Evolutionary conservation across 2,329 filamentous ascomycete genomes (phyloP).

Genomic region (Chaetomium globosum): DNA sequence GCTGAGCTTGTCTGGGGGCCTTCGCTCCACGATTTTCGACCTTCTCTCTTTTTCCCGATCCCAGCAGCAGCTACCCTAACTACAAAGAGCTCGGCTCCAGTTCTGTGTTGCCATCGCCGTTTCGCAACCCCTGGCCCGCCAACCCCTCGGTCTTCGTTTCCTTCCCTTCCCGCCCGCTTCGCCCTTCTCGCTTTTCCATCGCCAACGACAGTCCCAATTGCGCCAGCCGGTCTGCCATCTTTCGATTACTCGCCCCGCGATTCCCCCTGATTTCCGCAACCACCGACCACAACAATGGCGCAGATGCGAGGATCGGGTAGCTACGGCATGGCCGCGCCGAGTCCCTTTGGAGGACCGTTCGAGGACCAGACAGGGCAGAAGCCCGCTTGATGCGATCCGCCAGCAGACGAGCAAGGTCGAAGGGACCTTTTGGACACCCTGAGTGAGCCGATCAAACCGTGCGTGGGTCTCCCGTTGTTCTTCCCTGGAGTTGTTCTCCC

Average conservation of each 20-base stretch:
- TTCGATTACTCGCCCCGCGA: slow-evolving; percentile 5
- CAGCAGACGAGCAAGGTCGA: slow-evolving; percentile 98
- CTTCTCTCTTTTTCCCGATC: slow-evolving; percentile 1
- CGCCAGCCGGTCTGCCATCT: slow-evolving; percentile 31
- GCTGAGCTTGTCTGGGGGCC: slow-evolving; percentile 23
- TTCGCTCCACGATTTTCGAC: background rate
- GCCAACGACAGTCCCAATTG: slow-evolving; percentile 11
- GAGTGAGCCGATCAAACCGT: slow-evolving; percentile 94
- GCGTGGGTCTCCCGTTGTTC: slow-evolving; percentile 45
- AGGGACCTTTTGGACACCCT: slow-evolving; percentile 83
- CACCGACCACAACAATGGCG: slow-evolving; percentile 43
- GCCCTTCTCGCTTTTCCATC: slow-evolving; percentile 5
- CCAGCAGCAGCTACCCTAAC: background rate
- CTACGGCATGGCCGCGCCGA: slow-evolving; percentile 76
- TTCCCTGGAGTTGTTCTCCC: background rate
- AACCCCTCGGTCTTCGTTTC: slow-evolving; percentile 11
- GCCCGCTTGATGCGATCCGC: slow-evolving; percentile 83
- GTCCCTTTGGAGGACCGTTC: slow-evolving; percentile 66
- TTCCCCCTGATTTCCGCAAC: slow-evolving; percentile 5
- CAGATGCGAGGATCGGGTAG: slow-evolving; percentile 68
- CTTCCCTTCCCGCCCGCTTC: background rate
- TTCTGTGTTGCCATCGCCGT: slow-evolving; percentile 8
- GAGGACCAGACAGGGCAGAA: slow-evolving; percentile 67
- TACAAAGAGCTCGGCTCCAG: background rate
- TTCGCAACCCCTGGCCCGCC: slow-evolving; percentile 14